Base-by-base conservation (phyloP, 768 basidiomycete genomes). In the Lactarius pseudohatsudake region DNA sequence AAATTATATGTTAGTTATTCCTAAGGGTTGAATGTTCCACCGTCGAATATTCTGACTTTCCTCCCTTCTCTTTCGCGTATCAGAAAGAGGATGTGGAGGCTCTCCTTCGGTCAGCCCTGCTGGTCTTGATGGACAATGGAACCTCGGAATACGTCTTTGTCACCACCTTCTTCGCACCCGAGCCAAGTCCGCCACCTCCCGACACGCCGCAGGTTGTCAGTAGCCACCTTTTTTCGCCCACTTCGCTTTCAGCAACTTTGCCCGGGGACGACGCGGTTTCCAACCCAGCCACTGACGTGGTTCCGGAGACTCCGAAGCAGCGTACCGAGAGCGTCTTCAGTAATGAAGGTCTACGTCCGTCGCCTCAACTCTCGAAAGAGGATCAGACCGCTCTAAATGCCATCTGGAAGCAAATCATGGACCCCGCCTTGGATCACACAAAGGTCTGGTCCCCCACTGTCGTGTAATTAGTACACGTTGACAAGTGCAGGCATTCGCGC, bases 91-190 rank as follows among this genome's bases (percentile, higher is more conserved):
- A 90, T 0, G 75, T 89, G 1, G 97, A 98, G 78, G 89, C 89
- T 0, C 79, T 98, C 28, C 81, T 94, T 69, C 87, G 96, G 30
- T 96, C 96, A 0, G 79, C 94, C 30, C 79, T 94, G 57, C 80
- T 98, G 60, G 96, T 97, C 61, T 85, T 98, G 67, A 88, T 96
- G 84, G 95, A 98, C 79, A 98, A 99, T 73, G 89, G 92, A 4
- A 91, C 91, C 1, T 86, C 94, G 34, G 96, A 98, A 77, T 96
- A 95, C 76, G 81, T 87, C 1, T 98, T 98, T 72, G 77, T 97
- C 59, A 85, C 86, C 11, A 79, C 86, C 0, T 98, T 99, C 79
- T 98, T 98, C 79, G 66, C 73, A 68, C 45, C 74, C 74, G 65
- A 79, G 76, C 57, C 71, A 13, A 57, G 36, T 18, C 61, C 62